A percentile compares a stretch with the other conserved stretches of the same genome.
These are phyloP conservation scores for Stereum hirsutum DNA, from an alignment of 1,284 basidiomycete genomes.

Conservation along the genomic window DNA sequence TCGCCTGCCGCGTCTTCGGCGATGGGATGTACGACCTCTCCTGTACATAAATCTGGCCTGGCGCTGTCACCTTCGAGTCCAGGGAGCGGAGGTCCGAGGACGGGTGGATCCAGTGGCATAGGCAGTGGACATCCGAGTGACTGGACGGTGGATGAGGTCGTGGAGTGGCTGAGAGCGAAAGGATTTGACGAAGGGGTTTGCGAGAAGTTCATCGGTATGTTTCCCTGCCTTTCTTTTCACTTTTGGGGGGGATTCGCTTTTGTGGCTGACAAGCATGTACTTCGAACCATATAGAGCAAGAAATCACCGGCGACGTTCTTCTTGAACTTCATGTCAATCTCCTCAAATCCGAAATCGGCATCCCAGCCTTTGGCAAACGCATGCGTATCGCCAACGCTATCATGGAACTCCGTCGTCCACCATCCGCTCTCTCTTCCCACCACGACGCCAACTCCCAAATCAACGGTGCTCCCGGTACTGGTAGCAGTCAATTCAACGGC, in stretches of 20 bases:
- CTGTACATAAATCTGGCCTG: neutral
- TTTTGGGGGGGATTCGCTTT: too few relatives aligned
- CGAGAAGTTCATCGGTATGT: slow-evolving; percentile 77
- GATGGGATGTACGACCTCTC: neutral
- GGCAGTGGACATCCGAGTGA: slow-evolving; percentile 42
- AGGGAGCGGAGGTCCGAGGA: neutral
- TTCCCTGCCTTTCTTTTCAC: too few relatives aligned
- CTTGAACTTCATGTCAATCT: slow-evolving; percentile 90
- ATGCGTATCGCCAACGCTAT: slow-evolving; percentile 94
- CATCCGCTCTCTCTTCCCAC: slow-evolving; percentile 28
- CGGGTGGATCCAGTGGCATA: slow-evolving; percentile 1
- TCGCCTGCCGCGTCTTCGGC: slow-evolving; percentile 9
- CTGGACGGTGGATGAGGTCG: slow-evolving; percentile 87
- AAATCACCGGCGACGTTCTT: slow-evolving; percentile 95
- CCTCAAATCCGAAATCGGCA: slow-evolving; percentile 93
- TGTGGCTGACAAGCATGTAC: too few relatives aligned
- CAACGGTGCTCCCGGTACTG: too few relatives aligned
- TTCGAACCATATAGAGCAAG: slow-evolving; percentile 79
- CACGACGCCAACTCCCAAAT: too few relatives aligned
- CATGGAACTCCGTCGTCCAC: slow-evolving; percentile 72
- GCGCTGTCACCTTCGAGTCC: neutral
- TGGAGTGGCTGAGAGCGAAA: slow-evolving; percentile 81
- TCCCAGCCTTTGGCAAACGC: slow-evolving; percentile 90
- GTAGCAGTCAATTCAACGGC: too few relatives aligned
- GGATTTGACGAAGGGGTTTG: slow-evolving; percentile 82